Evolutionary conservation across 139 green algal genomes (phyloP).

Genomic region (Tetraselmis chui): DNA sequence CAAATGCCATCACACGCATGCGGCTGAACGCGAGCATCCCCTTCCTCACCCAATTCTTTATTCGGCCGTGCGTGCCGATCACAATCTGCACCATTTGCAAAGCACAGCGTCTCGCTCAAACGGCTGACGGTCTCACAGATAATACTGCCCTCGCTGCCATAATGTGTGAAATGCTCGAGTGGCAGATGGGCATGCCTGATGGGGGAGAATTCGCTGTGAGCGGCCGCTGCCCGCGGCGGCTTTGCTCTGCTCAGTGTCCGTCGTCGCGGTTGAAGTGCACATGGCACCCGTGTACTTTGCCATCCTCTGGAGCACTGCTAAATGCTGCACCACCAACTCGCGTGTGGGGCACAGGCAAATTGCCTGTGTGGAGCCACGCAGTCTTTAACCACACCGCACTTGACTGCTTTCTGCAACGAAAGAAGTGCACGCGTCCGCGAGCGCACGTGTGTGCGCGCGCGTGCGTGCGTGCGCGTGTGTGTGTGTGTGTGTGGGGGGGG

Average conservation of each 20-base stretch:
- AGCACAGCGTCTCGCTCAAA: background rate
- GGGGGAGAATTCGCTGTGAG: conserved; percentile 1
- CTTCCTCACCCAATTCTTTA: conserved; percentile 37
- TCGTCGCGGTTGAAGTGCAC: conserved; percentile 15
- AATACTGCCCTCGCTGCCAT: no score
- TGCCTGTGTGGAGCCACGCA: no score
- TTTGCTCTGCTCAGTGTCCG: background rate
- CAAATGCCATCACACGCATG: conserved; percentile 47
- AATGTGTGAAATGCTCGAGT: no score
- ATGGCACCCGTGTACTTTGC: conserved; percentile 38
- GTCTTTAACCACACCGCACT: no score
- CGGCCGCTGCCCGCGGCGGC: background rate
- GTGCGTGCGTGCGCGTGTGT: no score
- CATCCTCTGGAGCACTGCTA: conserved; percentile 37
- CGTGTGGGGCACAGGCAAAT: conserved; percentile 54
- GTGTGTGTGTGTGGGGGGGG: no score
- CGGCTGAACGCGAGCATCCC: conserved; percentile 12
- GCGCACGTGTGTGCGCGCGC: no score
- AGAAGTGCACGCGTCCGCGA: no score
- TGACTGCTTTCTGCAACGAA: no score
- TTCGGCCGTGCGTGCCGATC: conserved; percentile 45
- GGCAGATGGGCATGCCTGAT: no score
- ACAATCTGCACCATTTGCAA: conserved; percentile 28
- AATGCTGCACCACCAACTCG: conserved; percentile 47
- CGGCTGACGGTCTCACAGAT: background rate